A percentile compares a stretch with the other conserved stretches of the same genome.
Conservation (phyloP, 106 monocot species). For the Narthecium ossifragum region DNA sequence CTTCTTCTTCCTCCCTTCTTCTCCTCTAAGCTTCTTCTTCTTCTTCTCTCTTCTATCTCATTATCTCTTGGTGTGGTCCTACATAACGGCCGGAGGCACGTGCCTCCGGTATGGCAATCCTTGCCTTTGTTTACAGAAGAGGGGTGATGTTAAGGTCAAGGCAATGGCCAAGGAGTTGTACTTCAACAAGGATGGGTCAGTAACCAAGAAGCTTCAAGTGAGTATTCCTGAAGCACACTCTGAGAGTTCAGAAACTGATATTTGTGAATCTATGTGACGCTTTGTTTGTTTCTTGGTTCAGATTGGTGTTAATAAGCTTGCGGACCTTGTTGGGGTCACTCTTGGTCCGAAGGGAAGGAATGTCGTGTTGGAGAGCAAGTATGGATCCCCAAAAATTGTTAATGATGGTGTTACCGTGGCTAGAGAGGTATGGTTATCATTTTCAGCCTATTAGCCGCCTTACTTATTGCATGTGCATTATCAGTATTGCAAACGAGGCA, state of each 20-base stretch:
- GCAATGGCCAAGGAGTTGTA: conserved; percentile 94
- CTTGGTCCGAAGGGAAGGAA: conserved; percentile 95
- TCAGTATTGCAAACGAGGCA: too few species aligned
- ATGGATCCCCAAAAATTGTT: conserved; percentile 94
- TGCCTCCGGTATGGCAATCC: too few species aligned
- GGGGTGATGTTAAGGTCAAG: conserved; percentile 27
- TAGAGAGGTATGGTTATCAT: conserved; percentile 68
- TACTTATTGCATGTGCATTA: too few species aligned
- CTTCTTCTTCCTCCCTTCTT: too few species aligned
- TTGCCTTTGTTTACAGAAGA: conserved; percentile 32
- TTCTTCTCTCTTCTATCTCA: too few species aligned
- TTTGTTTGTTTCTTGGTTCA: conserved; percentile 38
- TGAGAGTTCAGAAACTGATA: too few species aligned
- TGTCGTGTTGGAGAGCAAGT: conserved; percentile 96
- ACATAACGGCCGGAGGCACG: conserved; percentile 24
- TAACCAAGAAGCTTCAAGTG: conserved; percentile 86
- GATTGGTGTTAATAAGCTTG: conserved; percentile 95
- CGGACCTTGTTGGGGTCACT: conserved; percentile 94
- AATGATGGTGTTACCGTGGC: conserved; percentile 98
- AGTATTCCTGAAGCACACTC: conserved; percentile 9
- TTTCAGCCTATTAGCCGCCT: too few species aligned
- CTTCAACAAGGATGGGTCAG: conserved; percentile 95
- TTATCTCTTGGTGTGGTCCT: too few species aligned
- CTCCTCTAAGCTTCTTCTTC: too few species aligned
- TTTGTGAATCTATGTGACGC: too few species aligned